Conservation (phyloP, 2,329 filamentous ascomycete genomes). For the Graphiopsis chlorocephala region DNA sequence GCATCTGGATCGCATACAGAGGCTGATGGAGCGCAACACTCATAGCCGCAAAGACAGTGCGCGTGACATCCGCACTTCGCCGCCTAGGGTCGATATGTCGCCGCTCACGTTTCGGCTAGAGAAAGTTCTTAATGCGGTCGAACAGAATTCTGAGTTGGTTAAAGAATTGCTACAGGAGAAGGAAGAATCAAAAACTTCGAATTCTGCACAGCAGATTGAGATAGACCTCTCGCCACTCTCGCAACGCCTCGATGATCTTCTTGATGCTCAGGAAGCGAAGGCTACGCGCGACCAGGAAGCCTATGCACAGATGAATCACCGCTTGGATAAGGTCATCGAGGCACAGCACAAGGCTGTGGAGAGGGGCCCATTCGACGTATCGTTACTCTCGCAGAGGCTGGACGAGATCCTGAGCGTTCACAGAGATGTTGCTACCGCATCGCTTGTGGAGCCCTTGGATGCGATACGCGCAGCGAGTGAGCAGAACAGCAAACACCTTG, state of each 20-base stretch:
- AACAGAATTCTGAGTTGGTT: slow-evolving; percentile 27
- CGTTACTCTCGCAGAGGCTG: slow-evolving; percentile 12
- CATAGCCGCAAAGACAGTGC: slow-evolving; percentile 21
- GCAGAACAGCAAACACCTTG: slow-evolving; percentile 22
- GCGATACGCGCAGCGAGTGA: slow-evolving; percentile 23
- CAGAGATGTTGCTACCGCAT: slow-evolving; percentile 3
- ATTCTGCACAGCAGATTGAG: slow-evolving; percentile 1
- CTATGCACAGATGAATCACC: not conserved
- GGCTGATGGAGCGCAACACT: slow-evolving; percentile 24
- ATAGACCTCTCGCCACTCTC: slow-evolving; percentile 18
- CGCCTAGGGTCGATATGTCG: slow-evolving; percentile 23
- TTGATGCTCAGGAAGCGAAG: slow-evolving; percentile 24
- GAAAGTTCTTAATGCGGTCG: slow-evolving; percentile 28
- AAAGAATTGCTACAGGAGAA: slow-evolving; percentile 24
- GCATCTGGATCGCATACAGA: slow-evolving; percentile 30
- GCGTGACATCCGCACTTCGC: slow-evolving; percentile 8
- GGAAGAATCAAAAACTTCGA: not conserved
- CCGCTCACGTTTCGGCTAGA: slow-evolving; percentile 24
- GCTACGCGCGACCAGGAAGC: slow-evolving; percentile 5
- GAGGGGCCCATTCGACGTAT: slow-evolving; percentile 12
- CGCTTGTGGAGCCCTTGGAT: slow-evolving; percentile 19
- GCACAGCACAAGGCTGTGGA: slow-evolving; percentile 14
- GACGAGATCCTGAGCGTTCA: slow-evolving; percentile 15
- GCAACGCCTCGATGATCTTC: slow-evolving; percentile 22
- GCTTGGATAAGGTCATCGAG: slow-evolving; percentile 9